These are phyloP conservation scores for Friedmanniomyces simplex DNA, from an alignment of 495 filamentous ascomycete species.

Conservation along the genomic window DNA sequence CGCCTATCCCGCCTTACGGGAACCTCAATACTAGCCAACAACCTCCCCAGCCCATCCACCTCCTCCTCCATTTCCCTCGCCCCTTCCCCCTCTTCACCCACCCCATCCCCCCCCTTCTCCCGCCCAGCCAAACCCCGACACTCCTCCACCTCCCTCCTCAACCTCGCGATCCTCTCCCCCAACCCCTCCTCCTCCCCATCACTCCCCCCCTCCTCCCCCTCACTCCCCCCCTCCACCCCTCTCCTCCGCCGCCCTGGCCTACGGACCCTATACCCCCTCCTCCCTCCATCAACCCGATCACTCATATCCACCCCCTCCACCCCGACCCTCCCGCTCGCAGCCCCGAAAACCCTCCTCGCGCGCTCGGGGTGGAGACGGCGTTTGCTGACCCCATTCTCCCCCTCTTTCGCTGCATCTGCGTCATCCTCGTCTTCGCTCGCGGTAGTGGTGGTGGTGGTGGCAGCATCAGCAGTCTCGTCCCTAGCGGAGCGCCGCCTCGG, in stretches of 20 bases:
- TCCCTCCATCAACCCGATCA: conserved; percentile 9
- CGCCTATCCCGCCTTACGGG: conserved; percentile 14
- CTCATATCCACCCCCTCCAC: conserved; percentile 5
- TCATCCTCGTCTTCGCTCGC: conserved; percentile 3
- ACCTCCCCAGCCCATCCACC: conserved; percentile 21
- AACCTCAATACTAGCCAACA: conserved; percentile 25
- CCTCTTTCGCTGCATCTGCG: neutral
- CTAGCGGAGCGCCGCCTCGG: neutral
- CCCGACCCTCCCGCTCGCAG: conserved; percentile 1
- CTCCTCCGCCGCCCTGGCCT: conserved; percentile 45
- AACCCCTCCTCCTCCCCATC: conserved; percentile 46
- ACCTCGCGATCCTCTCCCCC: conserved; percentile 58
- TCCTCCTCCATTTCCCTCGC: conserved; percentile 6
- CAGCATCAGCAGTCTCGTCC: neutral
- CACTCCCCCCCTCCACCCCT: neutral
- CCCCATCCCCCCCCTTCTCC: conserved; percentile 10
- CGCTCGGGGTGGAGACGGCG: conserved; percentile 2
- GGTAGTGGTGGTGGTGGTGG: neutral
- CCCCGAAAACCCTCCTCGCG: conserved; percentile 10
- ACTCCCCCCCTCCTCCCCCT: neutral
- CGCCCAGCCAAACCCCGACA: conserved; percentile 26
- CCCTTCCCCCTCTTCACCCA: conserved; percentile 2
- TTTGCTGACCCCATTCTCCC: conserved; percentile 2
- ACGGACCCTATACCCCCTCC: conserved; percentile 7
- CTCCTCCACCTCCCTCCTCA: conserved; percentile 33